Evolutionary conservation across 202 grass and related monocot genomes (phyloP), one percentile per base, ranked within the genome.

Genomic region (Dendrocalamus latiflorus): DNA sequence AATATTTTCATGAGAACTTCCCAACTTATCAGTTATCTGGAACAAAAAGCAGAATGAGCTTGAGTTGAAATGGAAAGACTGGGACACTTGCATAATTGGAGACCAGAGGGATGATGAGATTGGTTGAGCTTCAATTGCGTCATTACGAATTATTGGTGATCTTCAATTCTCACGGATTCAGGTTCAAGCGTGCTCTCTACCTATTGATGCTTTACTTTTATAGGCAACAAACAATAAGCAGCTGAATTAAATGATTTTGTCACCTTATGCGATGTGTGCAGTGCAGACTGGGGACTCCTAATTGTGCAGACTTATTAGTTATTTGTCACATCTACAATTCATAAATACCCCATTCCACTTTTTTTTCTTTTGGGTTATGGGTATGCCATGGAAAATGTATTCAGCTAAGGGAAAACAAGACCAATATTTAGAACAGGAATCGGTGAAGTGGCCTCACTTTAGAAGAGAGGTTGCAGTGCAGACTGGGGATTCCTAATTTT

Each of bases 1-100:
- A 90, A 56, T 98, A 83, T 86, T 93, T 98, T 25, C 56, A 88
- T 73, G 92, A 98, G 65, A 91, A 93, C 60, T 78, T 90, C 88
- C 92, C 57, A 91, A 91, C 74, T 17, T 94, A 51, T 81, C 64
- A 60, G 82, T 81, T 81, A 72, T 51, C 39, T 75, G 51, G 53
- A 88, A 88, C 65, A 85, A 88, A 21, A 81, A 93, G 33, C 47
- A 85, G 43, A 82, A 80, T 25, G 68, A 74, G 39, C 21, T 90
- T 68, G 95, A 93, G 76, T 28, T 28, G 26, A 28, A 28, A 28
- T 28, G 26, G 26, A 28, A 28, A 28, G 26, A 28, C 26, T 28
- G 75, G 90, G 79, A 82, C 10, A 53, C 17, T 72, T 26, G 36
- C 62, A 74, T 88, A 37, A 14, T 62, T 80, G 84, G 72, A 80